These are phyloP conservation scores for Tetratostichococcus sp. DNA, from an alignment of 139 green algal species.

Conservation along the genomic window DNA sequence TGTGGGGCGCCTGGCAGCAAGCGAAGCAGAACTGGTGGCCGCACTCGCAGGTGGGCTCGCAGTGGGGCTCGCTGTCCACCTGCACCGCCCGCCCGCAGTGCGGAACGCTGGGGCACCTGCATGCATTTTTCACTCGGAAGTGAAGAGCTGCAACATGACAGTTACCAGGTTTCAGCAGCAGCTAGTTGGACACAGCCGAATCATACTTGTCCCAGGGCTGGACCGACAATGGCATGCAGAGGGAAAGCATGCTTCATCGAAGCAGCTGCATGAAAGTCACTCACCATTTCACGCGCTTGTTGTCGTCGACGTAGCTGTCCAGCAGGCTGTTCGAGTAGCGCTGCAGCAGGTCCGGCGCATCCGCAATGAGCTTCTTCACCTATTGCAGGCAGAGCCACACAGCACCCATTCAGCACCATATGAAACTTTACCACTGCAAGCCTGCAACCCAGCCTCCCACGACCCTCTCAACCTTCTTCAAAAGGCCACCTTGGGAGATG, in stretches of 20 bases:
- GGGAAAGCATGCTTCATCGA: too few relatives aligned
- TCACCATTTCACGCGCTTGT: conserved; percentile 51
- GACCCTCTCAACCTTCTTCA: too few relatives aligned
- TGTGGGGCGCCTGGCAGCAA: conserved; percentile 72
- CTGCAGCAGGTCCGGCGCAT: conserved; percentile 25
- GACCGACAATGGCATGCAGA: too few relatives aligned
- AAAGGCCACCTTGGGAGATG: too few relatives aligned
- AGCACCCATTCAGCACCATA: not conserved
- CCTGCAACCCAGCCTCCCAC: too few relatives aligned
- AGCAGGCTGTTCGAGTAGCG: conserved; percentile 61
- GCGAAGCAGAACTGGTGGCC: conserved; percentile 82
- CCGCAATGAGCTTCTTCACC: conserved; percentile 41
- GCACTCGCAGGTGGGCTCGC: conserved; percentile 67
- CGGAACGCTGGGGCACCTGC: conserved; percentile 37
- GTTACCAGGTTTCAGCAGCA: too few relatives aligned
- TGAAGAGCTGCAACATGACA: too few relatives aligned
- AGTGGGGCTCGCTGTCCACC: conserved; percentile 64
- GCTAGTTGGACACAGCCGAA: too few relatives aligned
- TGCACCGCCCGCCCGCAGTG: conserved; percentile 71
- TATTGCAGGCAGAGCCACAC: conserved; percentile 10
- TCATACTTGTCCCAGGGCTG: too few relatives aligned
- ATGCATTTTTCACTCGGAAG: not conserved
- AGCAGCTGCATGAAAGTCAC: conserved; percentile 16
- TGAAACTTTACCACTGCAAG: too few relatives aligned
- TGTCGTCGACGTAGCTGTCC: conserved; percentile 71